Base-by-base conservation (phyloP, 2,329 filamentous ascomycete species). In the Verticillium klebahnii region DNA sequence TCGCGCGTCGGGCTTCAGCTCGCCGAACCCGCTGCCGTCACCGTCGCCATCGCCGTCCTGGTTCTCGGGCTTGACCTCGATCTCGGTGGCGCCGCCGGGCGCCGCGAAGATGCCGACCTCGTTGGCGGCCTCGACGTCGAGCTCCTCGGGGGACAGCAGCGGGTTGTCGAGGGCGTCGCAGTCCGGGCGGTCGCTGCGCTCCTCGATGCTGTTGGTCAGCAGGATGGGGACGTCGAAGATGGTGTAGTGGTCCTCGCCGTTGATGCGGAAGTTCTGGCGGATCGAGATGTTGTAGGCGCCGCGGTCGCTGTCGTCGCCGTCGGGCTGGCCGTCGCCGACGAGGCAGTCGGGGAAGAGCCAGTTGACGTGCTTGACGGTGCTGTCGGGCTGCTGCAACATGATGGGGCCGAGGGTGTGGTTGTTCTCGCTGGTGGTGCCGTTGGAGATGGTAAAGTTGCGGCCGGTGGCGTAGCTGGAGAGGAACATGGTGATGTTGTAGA, bases 261-360 rank as follows among this genome's bases (percentile, higher is more conserved):
- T 89, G 61, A 90, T 78, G 14, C 85, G 82, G 71, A 89, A 91
- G 68, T 82, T 87, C 69, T 91, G 88, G 61, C 88, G 87, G 67
- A 91, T 89, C 6, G 87, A 89, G 68, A 91, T 87, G 82, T 91
- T 91, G 70, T 91, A 91, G 19, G 77, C 74, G 2, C 88, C 88
- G 2, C 86, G 79, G 29, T 82, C 82, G 58, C 81, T 85, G 61
- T 76, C 76, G 0, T 74, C 71, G 3, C 74, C 71, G 1, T 71
- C 67, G 31, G 81, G 77, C 65, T 81, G 72, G 2, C 85, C 85
- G 58, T 87, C 77, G 19, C 88, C 88, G 2, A 86, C 84, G 0
- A 91, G 77, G 67, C 89, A 91, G 62, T 83, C 82, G 0, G 89
- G 89, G 88, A 88, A 91, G 23, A 83, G 77, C 86, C 89, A 91